phyloP scores from a whole-genome alignment of 257 asterid genomes.

The Leptodermis oblonga region DNA sequence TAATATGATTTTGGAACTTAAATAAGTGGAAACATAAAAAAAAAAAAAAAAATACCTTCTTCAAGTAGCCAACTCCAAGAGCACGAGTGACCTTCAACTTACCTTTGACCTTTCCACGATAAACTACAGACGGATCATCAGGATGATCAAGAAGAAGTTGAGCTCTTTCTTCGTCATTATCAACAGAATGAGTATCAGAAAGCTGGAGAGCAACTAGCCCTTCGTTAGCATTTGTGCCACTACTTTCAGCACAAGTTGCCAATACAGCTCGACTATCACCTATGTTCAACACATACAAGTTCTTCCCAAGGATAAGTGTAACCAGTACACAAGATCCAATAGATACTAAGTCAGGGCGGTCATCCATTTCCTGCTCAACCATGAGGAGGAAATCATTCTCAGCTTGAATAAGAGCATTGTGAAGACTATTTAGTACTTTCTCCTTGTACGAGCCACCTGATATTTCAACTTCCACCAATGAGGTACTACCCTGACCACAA shows the following conservation, averaged over 20 bases:
- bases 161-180: conserved; percentile 67
- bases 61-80: conserved; percentile 96
- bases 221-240: conserved; percentile 12
- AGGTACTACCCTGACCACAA: background rate
- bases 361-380: conserved; percentile 99
- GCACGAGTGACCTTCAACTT: conserved; percentile 92
- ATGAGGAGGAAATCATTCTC: conserved; percentile 79
- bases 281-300: conserved; percentile 66
- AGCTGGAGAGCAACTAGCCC: conserved; percentile 65
- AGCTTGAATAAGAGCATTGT: conserved; percentile 64
- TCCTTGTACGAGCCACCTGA: conserved; percentile 32
- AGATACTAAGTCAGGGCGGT: conserved; percentile 85
- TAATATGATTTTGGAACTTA: background rate
- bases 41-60: conserved; percentile 49
- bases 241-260: conserved; percentile 50
- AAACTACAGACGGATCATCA: conserved; percentile 55
- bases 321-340: conserved; percentile 83
- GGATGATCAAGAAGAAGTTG: conserved; percentile 68
- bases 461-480: conserved; percentile 12
- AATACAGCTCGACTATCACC: conserved; percentile 97
- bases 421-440: conserved; percentile 62
- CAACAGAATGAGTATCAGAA: conserved; percentile 75
- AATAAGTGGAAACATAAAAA: background rate
- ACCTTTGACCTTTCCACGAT: conserved; percentile 80
- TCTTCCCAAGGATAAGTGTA: conserved; percentile 67